These are phyloP conservation scores for Lobosporangium transversale DNA, from an alignment of 192 early-diverging fungal species.

Conservation along the genomic window DNA sequence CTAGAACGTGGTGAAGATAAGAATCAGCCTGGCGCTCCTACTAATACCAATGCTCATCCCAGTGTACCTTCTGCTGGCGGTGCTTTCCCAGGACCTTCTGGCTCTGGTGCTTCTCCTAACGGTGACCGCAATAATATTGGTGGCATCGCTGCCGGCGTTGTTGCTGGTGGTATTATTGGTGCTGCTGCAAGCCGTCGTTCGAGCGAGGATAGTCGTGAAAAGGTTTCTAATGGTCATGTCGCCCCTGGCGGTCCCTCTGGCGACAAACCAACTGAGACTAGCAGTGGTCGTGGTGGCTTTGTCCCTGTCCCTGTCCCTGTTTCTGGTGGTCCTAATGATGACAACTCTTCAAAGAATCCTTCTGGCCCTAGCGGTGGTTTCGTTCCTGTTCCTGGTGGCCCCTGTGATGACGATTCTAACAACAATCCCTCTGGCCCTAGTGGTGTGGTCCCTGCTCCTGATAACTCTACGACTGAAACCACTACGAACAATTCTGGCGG, in stretches of 20 bases:
- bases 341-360: background rate
- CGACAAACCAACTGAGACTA: background rate
- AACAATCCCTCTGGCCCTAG: constrained; percentile 26
- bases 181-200: constrained; percentile 11
- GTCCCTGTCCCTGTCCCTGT: constrained; percentile 25
- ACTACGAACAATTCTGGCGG: background rate
- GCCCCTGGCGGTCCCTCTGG: constrained; percentile 24
- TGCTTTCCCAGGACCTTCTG: constrained; percentile 15
- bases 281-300: constrained; percentile 1
- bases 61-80: constrained; percentile 14
- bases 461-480: constrained; percentile 18
- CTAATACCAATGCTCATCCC: constrained; percentile 5
- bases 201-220: constrained; percentile 31
- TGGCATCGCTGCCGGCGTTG: constrained; percentile 4
- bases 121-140: constrained; percentile 1
- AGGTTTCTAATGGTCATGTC: constrained; percentile 44
- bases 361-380: too few species aligned
- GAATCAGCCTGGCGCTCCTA: constrained; percentile 9
- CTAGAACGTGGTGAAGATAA: constrained; percentile 18
- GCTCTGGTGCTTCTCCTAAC: too few species aligned
- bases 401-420: constrained; percentile 10
- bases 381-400: constrained; percentile 45
- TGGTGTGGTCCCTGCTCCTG: constrained; percentile 18
- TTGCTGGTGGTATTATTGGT: constrained; percentile 1
- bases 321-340: constrained; percentile 16